Evolutionary conservation across 441 rosid genomes (phyloP).

Genomic region (Eruca vesicaria): DNA sequence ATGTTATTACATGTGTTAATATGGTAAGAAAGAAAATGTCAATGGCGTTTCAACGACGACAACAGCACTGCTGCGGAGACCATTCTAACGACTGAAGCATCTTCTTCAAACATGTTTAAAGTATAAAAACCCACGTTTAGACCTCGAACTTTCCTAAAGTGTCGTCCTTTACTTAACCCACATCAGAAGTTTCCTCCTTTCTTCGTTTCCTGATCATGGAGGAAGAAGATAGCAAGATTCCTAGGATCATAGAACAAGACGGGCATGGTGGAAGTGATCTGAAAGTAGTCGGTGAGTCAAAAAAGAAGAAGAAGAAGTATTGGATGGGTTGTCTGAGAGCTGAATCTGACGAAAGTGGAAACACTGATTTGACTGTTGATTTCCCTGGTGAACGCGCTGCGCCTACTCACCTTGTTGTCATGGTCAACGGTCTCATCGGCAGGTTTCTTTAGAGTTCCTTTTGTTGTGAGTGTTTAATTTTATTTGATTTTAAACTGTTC

Average conservation of each 20-base stretch:
- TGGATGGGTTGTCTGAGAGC: constrained; percentile 58
- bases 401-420: constrained; percentile 72
- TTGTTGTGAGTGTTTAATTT: constrained; percentile 1
- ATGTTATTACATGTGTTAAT: background rate
- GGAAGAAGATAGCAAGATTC: background rate
- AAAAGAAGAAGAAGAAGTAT: constrained; percentile 25
- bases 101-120: background rate
- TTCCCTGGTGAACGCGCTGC: constrained; percentile 38
- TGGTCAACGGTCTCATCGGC: constrained; percentile 88
- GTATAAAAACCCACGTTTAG: background rate
- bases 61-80: background rate
- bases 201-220: constrained; percentile 15
- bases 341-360: constrained; percentile 47
- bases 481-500: background rate
- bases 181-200: background rate
- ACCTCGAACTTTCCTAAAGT: background rate
- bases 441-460: constrained; percentile 42
- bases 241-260: background rate
- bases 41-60: background rate
- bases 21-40: background rate
- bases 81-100: background rate
- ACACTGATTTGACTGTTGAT: constrained; percentile 49
- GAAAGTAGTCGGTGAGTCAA: background rate
- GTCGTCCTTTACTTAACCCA: background rate
- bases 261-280: background rate